Conservation (phyloP, 768 basidiomycete genomes). For the Pulveroboletus sp. region DNA sequence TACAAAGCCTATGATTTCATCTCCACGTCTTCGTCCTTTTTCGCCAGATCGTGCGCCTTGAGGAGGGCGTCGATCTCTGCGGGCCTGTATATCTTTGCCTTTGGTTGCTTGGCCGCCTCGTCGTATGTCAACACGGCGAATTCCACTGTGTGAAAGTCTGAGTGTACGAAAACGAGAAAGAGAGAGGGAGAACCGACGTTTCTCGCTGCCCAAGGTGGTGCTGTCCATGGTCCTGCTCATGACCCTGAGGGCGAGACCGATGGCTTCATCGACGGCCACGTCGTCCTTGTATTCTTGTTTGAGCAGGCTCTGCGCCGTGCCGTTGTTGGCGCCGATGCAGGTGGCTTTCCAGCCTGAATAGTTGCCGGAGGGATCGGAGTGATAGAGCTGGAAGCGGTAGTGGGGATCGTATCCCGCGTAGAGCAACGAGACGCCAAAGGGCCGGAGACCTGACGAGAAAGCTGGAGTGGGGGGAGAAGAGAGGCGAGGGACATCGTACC, state of each 20-base stretch:
- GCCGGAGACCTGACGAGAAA: conserved; percentile 68
- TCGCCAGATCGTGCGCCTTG: conserved; percentile 72
- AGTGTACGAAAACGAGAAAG: neutral
- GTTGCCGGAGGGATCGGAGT: conserved; percentile 97
- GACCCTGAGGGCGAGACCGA: conserved; percentile 84
- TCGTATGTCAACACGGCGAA: conserved; percentile 93
- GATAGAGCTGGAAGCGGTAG: conserved; percentile 95
- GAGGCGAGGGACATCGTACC: conserved; percentile 44
- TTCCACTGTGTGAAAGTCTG: conserved; percentile 62
- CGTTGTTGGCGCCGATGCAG: conserved; percentile 97
- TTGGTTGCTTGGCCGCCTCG: conserved; percentile 66
- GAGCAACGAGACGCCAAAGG: conserved; percentile 94
- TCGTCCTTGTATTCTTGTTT: conserved; percentile 99
- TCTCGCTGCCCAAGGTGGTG: conserved; percentile 93
- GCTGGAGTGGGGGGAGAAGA: neutral
- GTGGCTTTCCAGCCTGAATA: conserved; percentile 99
- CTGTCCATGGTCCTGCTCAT: conserved; percentile 99
- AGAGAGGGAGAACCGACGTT: conserved; percentile 58
- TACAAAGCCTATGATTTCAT: conserved; percentile 52
- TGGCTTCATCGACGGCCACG: conserved; percentile 84
- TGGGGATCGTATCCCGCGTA: conserved; percentile 97
- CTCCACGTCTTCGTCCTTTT: conserved; percentile 81
- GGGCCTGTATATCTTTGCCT: conserved; percentile 89
- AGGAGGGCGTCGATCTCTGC: conserved; percentile 85
- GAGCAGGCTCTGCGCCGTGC: conserved; percentile 89